Evolutionary conservation across 495 filamentous ascomycete genomes (phyloP), one percentile per base, ranked within the genome.

Genomic region (Podospora sp.): DNA sequence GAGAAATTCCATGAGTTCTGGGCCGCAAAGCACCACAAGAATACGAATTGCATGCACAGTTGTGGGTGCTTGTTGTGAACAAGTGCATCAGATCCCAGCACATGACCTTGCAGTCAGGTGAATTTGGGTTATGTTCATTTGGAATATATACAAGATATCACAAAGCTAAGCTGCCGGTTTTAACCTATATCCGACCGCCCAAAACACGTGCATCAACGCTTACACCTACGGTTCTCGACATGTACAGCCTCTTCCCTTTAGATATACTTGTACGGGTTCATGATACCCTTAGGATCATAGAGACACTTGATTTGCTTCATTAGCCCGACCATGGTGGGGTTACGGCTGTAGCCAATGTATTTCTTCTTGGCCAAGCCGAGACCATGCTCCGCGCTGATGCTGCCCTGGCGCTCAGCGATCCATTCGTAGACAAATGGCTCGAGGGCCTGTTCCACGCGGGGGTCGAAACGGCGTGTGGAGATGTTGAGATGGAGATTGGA

Each of bases 341-440:
- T 93, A 71, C 95, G 85, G 77, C 92, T 96, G 79, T 97, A 98
- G 16, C 91, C 90, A 72, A 98, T 94, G 76, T 87, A 98, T 55
- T 90, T 88, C 80, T 94, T 96, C 89, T 99, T 99, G 49, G 94
- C 92, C 69, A 99, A 74, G 7, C 95, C 95, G 33, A 99, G 80
- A 8, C 95, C 95, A 79, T 99, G 95, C 77, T 99, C 95, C 29
- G 95, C 95, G 73, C 92, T 96, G 76, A 99, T 96, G 78, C 92
- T 96, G 65, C 95, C 95, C 63, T 90, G 90, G 46, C 89, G 83
- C 78, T 91, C 85, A 65, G 87, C 83, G 65, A 99, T 94, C 95
- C 95, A 98, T 78, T 98, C 93, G 73, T 97, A 99, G 29, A 99
- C 90, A 81, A 90, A 99, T 3, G 95, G 95, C 80, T 99, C 95